A percentile compares a stretch with the other conserved stretches of the same genome.
These are phyloP conservation scores for Venturiaceae sp. DNA, from an alignment of 2,329 filamentous ascomycete species.

Conservation along the genomic window DNA sequence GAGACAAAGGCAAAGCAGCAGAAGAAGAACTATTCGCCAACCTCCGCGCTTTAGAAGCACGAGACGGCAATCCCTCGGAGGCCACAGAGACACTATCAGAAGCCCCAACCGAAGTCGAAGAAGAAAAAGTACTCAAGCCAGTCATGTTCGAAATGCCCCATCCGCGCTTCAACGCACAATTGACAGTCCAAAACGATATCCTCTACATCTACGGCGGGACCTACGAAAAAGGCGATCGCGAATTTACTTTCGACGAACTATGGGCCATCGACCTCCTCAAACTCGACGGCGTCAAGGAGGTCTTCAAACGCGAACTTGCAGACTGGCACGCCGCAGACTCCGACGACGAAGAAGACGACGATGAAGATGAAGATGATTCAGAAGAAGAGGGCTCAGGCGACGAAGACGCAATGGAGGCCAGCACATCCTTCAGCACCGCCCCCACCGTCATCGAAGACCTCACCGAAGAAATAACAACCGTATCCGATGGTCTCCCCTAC, in stretches of 20 bases:
- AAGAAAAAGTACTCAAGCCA: constrained; percentile 42
- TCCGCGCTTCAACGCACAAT: constrained; percentile 78
- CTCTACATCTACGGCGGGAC: constrained; percentile 94
- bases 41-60: constrained; percentile 74
- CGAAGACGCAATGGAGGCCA: constrained; percentile 40
- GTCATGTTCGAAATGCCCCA: constrained; percentile 77
- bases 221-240: constrained; percentile 86
- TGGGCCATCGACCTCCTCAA: constrained; percentile 92
- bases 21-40: constrained; percentile 86
- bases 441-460: constrained; percentile 27
- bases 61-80: constrained; percentile 46
- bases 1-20: constrained; percentile 64
- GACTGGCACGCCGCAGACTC: constrained; percentile 61
- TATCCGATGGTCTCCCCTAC: constrained; percentile 66
- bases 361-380: constrained; percentile 26
- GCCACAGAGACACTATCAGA: constrained; percentile 23
- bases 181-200: constrained; percentile 85
- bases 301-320: constrained; percentile 75
- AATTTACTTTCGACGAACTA: constrained; percentile 93
- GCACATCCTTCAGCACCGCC: constrained; percentile 40
- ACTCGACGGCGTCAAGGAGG: constrained; percentile 84
- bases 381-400: constrained; percentile 41
- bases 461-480: constrained; percentile 39
- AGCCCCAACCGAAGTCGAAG: constrained; percentile 40
- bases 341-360: constrained; percentile 32